These are phyloP conservation scores for Pyrrhoderma noxium DNA, from an alignment of 1,284 basidiomycete species.

Conservation along the genomic window DNA sequence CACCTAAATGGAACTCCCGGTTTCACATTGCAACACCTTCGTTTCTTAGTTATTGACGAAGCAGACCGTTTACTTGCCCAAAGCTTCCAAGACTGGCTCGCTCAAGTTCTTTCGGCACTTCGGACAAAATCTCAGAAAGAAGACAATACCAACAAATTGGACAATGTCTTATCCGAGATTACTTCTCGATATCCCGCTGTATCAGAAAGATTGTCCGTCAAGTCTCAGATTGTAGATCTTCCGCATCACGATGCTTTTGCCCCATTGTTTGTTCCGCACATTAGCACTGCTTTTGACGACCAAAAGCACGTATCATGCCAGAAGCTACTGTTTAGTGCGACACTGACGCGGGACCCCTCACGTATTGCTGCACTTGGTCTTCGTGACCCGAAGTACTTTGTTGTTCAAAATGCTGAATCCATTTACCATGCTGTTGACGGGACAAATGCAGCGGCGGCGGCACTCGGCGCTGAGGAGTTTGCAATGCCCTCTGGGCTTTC, in stretches of 20 bases:
- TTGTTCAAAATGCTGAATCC: slow-evolving; percentile 55
- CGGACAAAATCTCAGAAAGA: slow-evolving; percentile 30
- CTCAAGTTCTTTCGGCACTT: slow-evolving; percentile 69
- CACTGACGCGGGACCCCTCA: slow-evolving; percentile 88
- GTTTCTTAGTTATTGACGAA: slow-evolving; percentile 95
- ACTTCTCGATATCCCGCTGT: not conserved
- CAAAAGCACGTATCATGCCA: slow-evolving; percentile 67
- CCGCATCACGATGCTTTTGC: slow-evolving; percentile 48
- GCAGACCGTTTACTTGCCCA: slow-evolving; percentile 93
- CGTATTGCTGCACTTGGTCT: slow-evolving; percentile 84
- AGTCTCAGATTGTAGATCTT: slow-evolving; percentile 7
- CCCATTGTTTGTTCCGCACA: slow-evolving; percentile 43
- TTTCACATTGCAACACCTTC: slow-evolving; percentile 89
- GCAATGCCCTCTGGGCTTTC: slow-evolving; percentile 73
- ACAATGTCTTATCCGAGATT: not conserved
- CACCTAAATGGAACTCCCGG: slow-evolving; percentile 84
- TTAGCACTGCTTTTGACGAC: slow-evolving; percentile 48
- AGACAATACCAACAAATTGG: not conserved
- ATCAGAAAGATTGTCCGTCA: not conserved
- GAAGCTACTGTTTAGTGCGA: slow-evolving; percentile 95
- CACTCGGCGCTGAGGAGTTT: slow-evolving; percentile 66
- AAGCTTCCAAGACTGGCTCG: slow-evolving; percentile 94
- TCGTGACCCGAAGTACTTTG: slow-evolving; percentile 80
- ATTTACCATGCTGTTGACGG: slow-evolving; percentile 21
- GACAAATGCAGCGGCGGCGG: slow-evolving; percentile 32